Evolutionary conservation across 2,329 filamentous ascomycete genomes (phyloP).

Genomic region (Fusarium nygamai): DNA sequence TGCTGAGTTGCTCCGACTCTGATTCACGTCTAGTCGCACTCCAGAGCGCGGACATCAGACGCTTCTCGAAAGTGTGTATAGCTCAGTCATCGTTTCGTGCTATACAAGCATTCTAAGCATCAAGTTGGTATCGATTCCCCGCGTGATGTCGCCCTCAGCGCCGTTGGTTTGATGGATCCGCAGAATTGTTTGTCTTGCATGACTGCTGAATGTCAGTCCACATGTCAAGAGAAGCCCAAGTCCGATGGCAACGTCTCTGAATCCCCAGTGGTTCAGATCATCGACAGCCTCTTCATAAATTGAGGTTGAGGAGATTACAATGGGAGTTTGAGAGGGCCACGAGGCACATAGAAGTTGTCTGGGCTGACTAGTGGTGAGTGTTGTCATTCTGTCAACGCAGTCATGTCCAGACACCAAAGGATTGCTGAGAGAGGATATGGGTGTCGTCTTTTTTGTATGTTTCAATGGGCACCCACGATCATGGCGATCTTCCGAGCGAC

Average conservation of each 20-base stretch:
- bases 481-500: rapidly evolving
- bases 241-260: rapidly evolving
- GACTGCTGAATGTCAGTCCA: not conserved
- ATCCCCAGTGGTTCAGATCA: rapidly evolving
- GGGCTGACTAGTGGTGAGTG: not conserved
- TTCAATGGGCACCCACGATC: rapidly evolving
- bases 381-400: not conserved
- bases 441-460: not conserved
- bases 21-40: not conserved
- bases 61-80: not conserved
- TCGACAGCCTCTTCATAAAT: no score
- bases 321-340: rapidly evolving
- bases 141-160: not conserved
- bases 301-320: rapidly evolving
- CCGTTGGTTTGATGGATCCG: no score
- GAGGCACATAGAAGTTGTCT: not conserved
- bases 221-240: not conserved
- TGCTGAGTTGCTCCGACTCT: not conserved
- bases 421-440: no score
- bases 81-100: not conserved
- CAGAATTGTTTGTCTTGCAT: not conserved
- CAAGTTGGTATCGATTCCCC: not conserved
- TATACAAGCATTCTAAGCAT: not conserved
- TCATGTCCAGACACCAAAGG: not conserved
- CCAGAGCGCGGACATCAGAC: no score